A percentile compares a stretch with the other conserved stretches of the same genome.
Conservation (phyloP, 2,329 filamentous ascomycete species). For the Trichophyton benhamiae region DNA sequence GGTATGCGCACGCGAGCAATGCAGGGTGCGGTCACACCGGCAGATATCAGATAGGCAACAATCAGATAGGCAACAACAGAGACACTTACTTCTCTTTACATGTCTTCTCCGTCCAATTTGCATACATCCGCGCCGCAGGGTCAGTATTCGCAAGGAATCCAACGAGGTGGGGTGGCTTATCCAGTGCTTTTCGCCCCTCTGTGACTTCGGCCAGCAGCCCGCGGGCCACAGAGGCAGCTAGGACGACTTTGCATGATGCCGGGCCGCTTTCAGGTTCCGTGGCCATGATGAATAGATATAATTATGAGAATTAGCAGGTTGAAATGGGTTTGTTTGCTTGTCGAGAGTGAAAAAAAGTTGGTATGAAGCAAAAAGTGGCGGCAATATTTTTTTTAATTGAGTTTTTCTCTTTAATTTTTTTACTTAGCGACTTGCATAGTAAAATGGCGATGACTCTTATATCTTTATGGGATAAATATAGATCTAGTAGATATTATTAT, state of each 20-base stretch:
- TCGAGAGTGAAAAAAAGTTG: background rate
- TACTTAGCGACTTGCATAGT: background rate
- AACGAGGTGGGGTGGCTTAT: constrained; percentile 64
- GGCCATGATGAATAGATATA: constrained; percentile 19
- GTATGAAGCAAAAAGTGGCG: background rate
- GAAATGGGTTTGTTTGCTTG: background rate
- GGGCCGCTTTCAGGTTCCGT: constrained; percentile 20
- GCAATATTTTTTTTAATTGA: constrained; percentile 4
- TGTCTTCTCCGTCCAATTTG: constrained; percentile 94
- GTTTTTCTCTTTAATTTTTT: background rate
- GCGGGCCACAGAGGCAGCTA: constrained; percentile 79
- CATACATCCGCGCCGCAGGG: constrained; percentile 82
- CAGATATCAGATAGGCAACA: background rate
- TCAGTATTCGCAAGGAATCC: constrained; percentile 89
- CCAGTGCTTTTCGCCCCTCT: constrained; percentile 58
- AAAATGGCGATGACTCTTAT: background rate
- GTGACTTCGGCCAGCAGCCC: constrained; percentile 65
- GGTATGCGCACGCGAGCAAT: background rate
- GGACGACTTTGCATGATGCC: constrained; percentile 74
- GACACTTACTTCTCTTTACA: constrained; percentile 78
- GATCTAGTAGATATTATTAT: background rate
- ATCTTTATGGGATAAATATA: no score
- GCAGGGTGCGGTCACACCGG: background rate
- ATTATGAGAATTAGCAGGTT: background rate
- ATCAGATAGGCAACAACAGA: background rate